Evolutionary conservation across 257 asterid species (phyloP).

Genomic region (Leonotis leonurus): DNA sequence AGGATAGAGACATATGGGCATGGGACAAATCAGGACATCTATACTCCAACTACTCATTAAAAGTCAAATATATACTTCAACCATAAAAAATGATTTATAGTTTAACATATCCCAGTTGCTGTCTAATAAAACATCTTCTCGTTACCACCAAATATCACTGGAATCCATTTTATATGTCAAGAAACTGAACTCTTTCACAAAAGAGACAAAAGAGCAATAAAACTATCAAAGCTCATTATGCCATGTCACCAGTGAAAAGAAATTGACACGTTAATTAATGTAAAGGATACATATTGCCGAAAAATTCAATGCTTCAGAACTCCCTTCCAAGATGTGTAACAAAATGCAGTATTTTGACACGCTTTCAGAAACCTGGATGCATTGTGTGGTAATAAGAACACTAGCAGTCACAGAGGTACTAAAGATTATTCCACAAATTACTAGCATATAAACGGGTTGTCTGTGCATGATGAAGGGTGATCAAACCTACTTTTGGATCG

Average conservation of each 20-base stretch:
- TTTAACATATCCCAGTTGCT: background rate
- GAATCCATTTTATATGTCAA: too few relatives aligned
- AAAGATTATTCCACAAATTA: background rate
- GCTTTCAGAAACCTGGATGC: slow-evolving; percentile 64
- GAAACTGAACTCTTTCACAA: background rate
- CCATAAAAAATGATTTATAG: background rate
- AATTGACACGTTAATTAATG: slow-evolving; percentile 6
- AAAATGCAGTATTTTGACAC: slow-evolving; percentile 73
- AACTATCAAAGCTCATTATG: background rate
- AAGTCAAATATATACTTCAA: background rate
- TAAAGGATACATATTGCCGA: slow-evolving; percentile 86
- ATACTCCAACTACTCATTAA: background rate
- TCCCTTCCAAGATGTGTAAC: slow-evolving; percentile 73
- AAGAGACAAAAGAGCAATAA: background rate
- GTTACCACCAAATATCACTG: too few relatives aligned
- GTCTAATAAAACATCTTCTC: background rate
- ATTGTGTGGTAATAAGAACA: slow-evolving; percentile 17
- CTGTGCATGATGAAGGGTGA: slow-evolving; percentile 6
- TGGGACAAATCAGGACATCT: background rate
- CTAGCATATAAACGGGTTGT: background rate
- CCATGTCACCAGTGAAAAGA: background rate
- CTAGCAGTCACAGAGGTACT: slow-evolving; percentile 4
- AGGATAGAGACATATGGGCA: background rate
- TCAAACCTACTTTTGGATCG: slow-evolving; percentile 53
- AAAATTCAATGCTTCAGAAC: slow-evolving; percentile 66